Base-by-base conservation (phyloP, 208 protist species). In the Wallacemonas collosoma region DNA sequence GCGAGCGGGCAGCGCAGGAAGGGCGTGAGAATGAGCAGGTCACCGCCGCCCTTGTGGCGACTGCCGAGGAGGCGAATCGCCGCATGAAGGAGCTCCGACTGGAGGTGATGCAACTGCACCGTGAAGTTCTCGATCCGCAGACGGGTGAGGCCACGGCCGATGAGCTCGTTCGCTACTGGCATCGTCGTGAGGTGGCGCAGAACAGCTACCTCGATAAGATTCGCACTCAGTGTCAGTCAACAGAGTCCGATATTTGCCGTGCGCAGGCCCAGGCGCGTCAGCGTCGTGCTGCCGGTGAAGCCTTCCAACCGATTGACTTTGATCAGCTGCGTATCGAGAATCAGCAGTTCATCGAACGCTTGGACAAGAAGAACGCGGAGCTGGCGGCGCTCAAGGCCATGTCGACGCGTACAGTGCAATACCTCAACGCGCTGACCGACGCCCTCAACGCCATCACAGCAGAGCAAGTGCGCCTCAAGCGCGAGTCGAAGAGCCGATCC, bases 301-400 rank as follows among this genome's bases (percentile, higher is more conserved):
- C 92, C 8, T 95, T 98, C 69, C 92, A 95, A 61, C 83, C 87
- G 1, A 97, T 98, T 70, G 97, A 99, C 71, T 98, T 98, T 76
- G 94, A 98, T 54, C 97, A 99, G 85, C 87, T 99, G 4, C 88
- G 93, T 50, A 99, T 99, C 77, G 97, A 98, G 70, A 98, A 99
- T 68, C 90, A 98, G 75, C 93, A 98, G 82, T 96, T 97, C 70
- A 91, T 80, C n/a, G 94, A 98, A 63, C 92, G 95, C 57, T 97
- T 98, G 48, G 94, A 98, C 41, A 79, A 96, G 70, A 97, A 97
- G 67, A 99, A 98, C 81, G 84, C 81, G 45, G 97, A 99, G 77
- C 79, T 98, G 39, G 86, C 97, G 14, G 81, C 90, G 62, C 81
- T 99, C n/a, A 99, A 99, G 74, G 85, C 95, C 26, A 98, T 91